Conservation (phyloP, 805 yeast genomes). For the Nakazawaea wyomingensis region DNA sequence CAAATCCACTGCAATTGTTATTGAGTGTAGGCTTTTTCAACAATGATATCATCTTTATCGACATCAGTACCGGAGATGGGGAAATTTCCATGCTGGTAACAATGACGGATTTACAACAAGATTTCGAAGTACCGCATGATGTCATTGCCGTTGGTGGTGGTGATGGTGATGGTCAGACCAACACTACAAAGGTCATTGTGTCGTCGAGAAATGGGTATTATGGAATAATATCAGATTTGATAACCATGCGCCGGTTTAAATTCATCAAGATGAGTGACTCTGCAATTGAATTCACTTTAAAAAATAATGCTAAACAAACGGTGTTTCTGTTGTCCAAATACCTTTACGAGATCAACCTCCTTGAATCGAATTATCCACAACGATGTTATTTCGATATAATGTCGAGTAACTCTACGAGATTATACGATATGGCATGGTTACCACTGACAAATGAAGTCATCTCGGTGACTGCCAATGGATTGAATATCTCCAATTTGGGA, state of each 20-base stretch:
- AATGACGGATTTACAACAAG: not conserved
- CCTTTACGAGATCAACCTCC: slow-evolving; percentile 24
- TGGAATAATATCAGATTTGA: not conserved
- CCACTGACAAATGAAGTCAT: slow-evolving; percentile 1
- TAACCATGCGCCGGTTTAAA: no score
- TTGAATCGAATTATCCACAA: slow-evolving; percentile 20
- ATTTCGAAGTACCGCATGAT: slow-evolving; percentile 10
- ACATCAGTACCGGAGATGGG: not conserved
- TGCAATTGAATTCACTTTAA: not conserved
- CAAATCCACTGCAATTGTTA: not conserved
- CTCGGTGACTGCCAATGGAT: not conserved
- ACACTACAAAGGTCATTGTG: not conserved
- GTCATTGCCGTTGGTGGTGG: not conserved
- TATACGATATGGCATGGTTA: not conserved
- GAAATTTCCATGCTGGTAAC: not conserved
- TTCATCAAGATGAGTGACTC: slow-evolving; percentile 5
- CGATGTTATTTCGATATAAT: slow-evolving; percentile 23
- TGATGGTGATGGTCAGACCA: no score
- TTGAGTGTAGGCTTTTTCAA: slow-evolving; percentile 9
- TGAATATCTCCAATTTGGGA: not conserved
- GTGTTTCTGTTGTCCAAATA: slow-evolving; percentile 19
- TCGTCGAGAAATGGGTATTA: slow-evolving; percentile 11
- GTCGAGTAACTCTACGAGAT: not conserved
- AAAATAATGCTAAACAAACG: not conserved
- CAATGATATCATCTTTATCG: slow-evolving; percentile 1